Percentiles rank a stretch among this genome's conserved stretches.
Evolutionary conservation across 2,329 filamentous ascomycete species (phyloP).

Genomic region (Aspergillus awamori): DNA sequence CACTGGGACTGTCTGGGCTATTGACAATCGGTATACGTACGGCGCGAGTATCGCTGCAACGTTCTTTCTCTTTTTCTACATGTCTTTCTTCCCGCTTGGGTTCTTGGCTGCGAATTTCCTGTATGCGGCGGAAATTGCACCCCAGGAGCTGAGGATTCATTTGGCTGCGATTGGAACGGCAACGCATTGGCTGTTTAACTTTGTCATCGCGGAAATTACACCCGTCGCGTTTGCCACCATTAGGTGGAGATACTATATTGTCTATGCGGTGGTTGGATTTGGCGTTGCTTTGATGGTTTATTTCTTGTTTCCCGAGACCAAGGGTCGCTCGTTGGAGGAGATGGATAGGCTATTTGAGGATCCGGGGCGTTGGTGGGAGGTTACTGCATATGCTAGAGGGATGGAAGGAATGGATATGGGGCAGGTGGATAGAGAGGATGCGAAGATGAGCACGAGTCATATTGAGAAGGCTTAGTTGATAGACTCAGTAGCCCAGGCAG

Average conservation of each 20-base stretch:
- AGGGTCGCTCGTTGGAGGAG: slow-evolving; percentile 41
- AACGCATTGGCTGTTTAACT: slow-evolving; percentile 63
- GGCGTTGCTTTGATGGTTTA: slow-evolving; percentile 53
- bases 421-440: no score
- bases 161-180: slow-evolving; percentile 62
- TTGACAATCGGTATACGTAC: slow-evolving; percentile 13
- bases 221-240: slow-evolving; percentile 60
- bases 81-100: slow-evolving; percentile 62
- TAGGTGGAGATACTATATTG: slow-evolving; percentile 56
- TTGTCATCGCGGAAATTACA: slow-evolving; percentile 67
- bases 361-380: no score
- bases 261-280: slow-evolving; percentile 51
- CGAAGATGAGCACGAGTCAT: no score
- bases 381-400: no score
- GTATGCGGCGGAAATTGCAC: slow-evolving; percentile 48
- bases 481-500: no score
- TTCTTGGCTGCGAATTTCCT: slow-evolving; percentile 64
- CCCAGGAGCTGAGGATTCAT: slow-evolving; percentile 58
- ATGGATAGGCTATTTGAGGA: no score
- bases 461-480: no score
- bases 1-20: slow-evolving; percentile 12
- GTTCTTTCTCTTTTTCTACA: slow-evolving; percentile 64
- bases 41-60: slow-evolving; percentile 12
- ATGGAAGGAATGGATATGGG: no score
- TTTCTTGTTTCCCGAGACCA: slow-evolving; percentile 62